Conservation (phyloP, 192 early-diverging fungal genomes). For the Backusella morwellensis region DNA sequence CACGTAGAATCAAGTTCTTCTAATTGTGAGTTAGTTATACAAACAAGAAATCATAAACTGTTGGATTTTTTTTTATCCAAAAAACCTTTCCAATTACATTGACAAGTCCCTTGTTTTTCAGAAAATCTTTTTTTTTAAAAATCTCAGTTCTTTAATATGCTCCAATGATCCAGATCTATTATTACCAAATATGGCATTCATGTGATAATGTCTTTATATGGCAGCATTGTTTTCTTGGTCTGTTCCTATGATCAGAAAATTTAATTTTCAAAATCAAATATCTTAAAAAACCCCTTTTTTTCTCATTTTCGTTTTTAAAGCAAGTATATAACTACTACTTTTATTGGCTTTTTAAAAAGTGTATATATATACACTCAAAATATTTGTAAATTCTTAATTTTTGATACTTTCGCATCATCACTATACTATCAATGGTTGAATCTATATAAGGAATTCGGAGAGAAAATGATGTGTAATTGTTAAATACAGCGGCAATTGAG, state of each 20-base stretch:
- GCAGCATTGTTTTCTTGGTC: background rate
- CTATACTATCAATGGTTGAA: too few species aligned
- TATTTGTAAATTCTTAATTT: background rate
- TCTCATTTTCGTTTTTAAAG: background rate
- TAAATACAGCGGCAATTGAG: too few species aligned
- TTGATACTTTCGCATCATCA: too few species aligned
- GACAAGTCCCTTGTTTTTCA: background rate
- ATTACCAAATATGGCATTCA: background rate
- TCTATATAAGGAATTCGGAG: too few species aligned
- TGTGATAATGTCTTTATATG: background rate
- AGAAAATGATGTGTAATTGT: too few species aligned
- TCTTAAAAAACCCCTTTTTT: background rate
- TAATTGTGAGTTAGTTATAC: background rate
- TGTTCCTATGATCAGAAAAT: background rate
- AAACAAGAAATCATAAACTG: background rate
- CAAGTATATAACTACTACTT: background rate
- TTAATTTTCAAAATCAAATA: background rate
- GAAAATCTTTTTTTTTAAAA: background rate
- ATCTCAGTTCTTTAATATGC: background rate
- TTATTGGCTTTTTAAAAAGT: too few species aligned
- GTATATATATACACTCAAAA: background rate
- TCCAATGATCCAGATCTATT: background rate
- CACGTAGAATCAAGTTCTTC: background rate
- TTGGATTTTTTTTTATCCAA: background rate
- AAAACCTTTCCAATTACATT: background rate